Conservation (phyloP, 495 filamentous ascomycete species). For the Aspergillus sclerotioniger region DNA sequence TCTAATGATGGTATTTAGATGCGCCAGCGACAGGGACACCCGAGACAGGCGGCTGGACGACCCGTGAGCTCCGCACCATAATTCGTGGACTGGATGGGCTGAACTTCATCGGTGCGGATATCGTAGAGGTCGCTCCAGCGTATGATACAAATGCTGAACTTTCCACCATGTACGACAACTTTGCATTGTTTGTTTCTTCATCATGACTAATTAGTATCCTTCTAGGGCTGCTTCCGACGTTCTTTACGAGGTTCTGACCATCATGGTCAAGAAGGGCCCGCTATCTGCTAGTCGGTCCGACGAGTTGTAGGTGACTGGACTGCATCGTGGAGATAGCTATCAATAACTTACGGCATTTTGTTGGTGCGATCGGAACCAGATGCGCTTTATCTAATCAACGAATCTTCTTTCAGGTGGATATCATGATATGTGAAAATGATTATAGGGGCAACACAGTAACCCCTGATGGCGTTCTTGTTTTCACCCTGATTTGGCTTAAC, state of each 20-base stretch:
- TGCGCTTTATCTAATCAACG: not conserved
- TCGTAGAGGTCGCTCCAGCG: slow-evolving; percentile 71
- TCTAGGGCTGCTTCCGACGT: slow-evolving; percentile 61
- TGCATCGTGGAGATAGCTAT: not conserved
- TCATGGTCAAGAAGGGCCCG: slow-evolving; percentile 64
- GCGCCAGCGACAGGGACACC: slow-evolving; percentile 83
- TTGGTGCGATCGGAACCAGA: not conserved
- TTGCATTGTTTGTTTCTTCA: not conserved
- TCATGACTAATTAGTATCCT: not conserved
- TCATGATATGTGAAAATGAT: too few relatives aligned
- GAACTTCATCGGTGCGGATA: slow-evolving; percentile 75
- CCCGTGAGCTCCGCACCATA: slow-evolving; percentile 72
- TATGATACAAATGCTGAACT: slow-evolving; percentile 70
- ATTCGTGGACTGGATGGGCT: slow-evolving; percentile 71
- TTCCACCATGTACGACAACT: slow-evolving; percentile 53
- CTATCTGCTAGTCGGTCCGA: slow-evolving; percentile 29
- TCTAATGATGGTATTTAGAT: slow-evolving; percentile 35
- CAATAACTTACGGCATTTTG: too few relatives aligned
- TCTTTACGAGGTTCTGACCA: slow-evolving; percentile 62
- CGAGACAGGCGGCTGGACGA: slow-evolving; percentile 85
- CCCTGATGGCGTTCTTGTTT: too few relatives aligned
- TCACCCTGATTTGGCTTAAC: too few relatives aligned
- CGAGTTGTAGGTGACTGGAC: slow-evolving; percentile 14
- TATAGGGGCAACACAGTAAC: too few relatives aligned
- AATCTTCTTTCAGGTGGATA: too few relatives aligned